phyloP scores from a whole-genome alignment of 805 yeast species.

The Nakazawaea populi region DNA sequence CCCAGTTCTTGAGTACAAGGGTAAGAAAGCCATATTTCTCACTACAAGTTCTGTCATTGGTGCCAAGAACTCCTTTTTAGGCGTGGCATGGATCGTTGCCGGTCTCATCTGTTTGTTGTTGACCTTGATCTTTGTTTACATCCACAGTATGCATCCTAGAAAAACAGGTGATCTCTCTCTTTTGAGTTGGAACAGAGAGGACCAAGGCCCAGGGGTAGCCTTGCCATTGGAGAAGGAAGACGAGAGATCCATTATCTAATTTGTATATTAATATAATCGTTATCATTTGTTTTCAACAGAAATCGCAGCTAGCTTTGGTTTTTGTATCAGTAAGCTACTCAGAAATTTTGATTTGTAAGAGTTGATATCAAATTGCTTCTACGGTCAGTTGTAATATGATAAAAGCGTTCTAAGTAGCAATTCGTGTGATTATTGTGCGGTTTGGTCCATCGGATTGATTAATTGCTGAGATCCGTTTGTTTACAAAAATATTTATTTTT shows the following conservation, averaged over 20 bases:
- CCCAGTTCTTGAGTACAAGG: conserved; percentile 67
- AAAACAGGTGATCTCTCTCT: conserved; percentile 65
- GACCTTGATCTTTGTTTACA: conserved; percentile 43
- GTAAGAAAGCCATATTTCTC: conserved; percentile 60
- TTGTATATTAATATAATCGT: not conserved
- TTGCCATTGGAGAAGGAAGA: conserved; percentile 1
- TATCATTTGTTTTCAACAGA: too few relatives aligned
- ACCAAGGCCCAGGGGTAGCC: conserved; percentile 1
- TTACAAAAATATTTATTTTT: not conserved
- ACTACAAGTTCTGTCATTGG: conserved; percentile 72
- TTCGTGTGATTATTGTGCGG: too few relatives aligned
- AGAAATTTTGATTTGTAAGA: too few relatives aligned
- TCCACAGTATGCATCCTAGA: conserved; percentile 61
- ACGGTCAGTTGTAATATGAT: too few relatives aligned
- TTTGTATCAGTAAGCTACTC: too few relatives aligned
- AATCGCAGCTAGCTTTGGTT: too few relatives aligned
- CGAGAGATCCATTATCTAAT: not conserved
- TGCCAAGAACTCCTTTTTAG: conserved; percentile 70
- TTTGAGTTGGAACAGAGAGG: conserved; percentile 65
- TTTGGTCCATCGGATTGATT: too few relatives aligned
- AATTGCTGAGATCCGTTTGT: not conserved
- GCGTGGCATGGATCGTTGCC: conserved; percentile 67
- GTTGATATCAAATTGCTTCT: too few relatives aligned
- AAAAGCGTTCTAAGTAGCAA: too few relatives aligned
- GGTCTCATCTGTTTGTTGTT: conserved; percentile 64